Evolutionary conservation across 805 yeast genomes (phyloP).

Genomic region (Priceomyces melissophilus): DNA sequence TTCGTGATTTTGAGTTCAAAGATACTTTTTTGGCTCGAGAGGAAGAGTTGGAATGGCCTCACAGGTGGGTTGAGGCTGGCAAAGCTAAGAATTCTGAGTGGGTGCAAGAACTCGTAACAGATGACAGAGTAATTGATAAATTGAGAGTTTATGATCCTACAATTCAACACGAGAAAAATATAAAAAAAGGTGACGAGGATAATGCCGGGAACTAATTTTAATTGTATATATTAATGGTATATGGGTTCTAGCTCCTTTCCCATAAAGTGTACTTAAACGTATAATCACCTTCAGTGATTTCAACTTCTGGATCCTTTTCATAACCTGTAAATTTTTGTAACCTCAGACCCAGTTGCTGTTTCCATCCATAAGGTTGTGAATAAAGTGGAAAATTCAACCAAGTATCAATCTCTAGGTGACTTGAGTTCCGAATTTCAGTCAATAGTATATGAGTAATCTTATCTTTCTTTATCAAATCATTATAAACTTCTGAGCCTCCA

Average conservation of each 20-base stretch:
- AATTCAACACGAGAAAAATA: not conserved
- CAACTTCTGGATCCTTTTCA: conserved; percentile 21
- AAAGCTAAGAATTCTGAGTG: conserved; percentile 76
- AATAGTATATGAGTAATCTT: conserved; percentile 56
- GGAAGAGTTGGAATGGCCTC: conserved; percentile 88
- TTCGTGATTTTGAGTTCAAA: conserved; percentile 50
- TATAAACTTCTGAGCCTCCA: conserved; percentile 90
- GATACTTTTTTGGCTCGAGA: conserved; percentile 44
- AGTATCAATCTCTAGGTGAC: conserved; percentile 62
- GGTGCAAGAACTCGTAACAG: conserved; percentile 72
- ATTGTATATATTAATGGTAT: not conserved
- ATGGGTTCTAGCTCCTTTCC: conserved; percentile 23
- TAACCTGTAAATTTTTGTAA: conserved; percentile 39
- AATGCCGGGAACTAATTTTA: conserved; percentile 1
- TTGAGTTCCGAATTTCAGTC: conserved; percentile 57
- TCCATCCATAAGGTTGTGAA: conserved; percentile 27
- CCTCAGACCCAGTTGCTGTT: conserved; percentile 25
- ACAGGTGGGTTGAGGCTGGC: conserved; percentile 78
- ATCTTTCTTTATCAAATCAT: conserved; percentile 43
- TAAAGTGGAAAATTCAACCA: conserved; percentile 45
- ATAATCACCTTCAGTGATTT: conserved; percentile 41
- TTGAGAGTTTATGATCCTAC: conserved; percentile 45
- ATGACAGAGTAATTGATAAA: conserved; percentile 57
- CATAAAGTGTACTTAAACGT: conserved; percentile 62
- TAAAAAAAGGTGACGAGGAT: too few species aligned